These are phyloP conservation scores for Candida neerlandica DNA, from an alignment of 1,139 yeast genomes.

Conservation along the genomic window DNA sequence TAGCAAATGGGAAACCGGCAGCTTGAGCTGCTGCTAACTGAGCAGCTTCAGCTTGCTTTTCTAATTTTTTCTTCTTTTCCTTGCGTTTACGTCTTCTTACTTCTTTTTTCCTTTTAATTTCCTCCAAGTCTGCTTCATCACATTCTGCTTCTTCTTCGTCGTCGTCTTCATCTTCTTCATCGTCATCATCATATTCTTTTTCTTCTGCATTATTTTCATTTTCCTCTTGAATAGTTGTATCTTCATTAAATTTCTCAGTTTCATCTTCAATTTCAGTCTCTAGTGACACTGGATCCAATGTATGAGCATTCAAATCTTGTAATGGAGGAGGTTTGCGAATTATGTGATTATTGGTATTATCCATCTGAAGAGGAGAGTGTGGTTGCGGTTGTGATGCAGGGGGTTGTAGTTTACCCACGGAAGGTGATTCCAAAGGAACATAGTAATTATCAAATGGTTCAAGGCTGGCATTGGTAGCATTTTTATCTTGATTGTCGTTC, in stretches of 20 bases:
- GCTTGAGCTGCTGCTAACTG: conserved; percentile 24
- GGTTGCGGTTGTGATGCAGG: not conserved
- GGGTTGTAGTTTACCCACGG: conserved; percentile 2
- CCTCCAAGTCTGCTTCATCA: conserved; percentile 9
- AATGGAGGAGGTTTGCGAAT: not conserved
- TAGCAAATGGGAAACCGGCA: conserved; percentile 20
- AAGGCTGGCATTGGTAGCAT: conserved; percentile 4
- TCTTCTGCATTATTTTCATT: not conserved
- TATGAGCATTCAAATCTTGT: not conserved
- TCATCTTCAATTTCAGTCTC: too few relatives aligned
- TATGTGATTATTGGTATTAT: not conserved
- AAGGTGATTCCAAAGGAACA: conserved; percentile 14
- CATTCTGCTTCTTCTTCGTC: conserved; percentile 16
- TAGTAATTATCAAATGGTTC: conserved; percentile 37
- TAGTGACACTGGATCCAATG: not conserved
- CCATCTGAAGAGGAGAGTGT: too few relatives aligned
- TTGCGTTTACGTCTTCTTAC: conserved; percentile 16
- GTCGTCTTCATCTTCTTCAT: conserved; percentile 15
- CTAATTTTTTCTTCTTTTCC: conserved; percentile 17
- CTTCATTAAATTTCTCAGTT: not conserved
- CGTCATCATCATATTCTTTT: conserved; percentile 1
- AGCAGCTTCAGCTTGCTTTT: conserved; percentile 27
- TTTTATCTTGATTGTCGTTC: conserved; percentile 1
- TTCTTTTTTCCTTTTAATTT: conserved; percentile 10
- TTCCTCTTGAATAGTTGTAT: not conserved